Base-by-base conservation (phyloP, 2,329 filamentous ascomycete genomes). In the Colletotrichum tanaceti region DNA sequence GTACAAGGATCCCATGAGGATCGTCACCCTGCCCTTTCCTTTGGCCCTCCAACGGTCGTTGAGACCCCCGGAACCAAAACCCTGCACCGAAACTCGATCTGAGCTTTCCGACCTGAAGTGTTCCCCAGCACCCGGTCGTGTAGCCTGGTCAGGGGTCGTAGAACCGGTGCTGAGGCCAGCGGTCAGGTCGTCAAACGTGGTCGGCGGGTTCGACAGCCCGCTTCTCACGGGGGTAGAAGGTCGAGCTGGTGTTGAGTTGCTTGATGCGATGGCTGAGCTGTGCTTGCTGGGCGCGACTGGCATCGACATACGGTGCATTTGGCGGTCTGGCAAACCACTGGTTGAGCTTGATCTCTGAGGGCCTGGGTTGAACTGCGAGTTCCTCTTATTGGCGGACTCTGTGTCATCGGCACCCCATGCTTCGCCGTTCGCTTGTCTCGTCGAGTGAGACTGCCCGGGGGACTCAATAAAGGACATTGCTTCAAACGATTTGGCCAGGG, bases 1-100 rank as follows among this genome's bases (percentile, higher is more conserved):
- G 77, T 95, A 97, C 72, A 98, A 84, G 18, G 92, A 93, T 1
- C 93, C 95, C 72, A 97, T 85, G 10, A 97, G 87, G 65, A 98
- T 90, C 24, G 89, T 89, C 16, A 93, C 87, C 63, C 95, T 89
- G 35, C 92, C 91, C 77, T 92, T 94, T 38, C 93, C 93, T 77
- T 93, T 93, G 73, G 91, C 90, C 70, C 93, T 90, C 77, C 90
- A 92, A 71, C 91, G 86, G 75, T 97, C 93, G 72, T 90, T 91
- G 68, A 91, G 83, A 64, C 91, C 91, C 57, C 89, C 87, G 1
- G 89, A 83, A 0, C 90, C 90, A 75, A 97, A 93, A 0, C 93
- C 93, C 69, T 89, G 87, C 2, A 87, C 92, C 76, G 82, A 89
- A 73, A 87, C 89, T 79, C 83, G 82, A 73, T 89, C 87, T 63